Evolutionary conservation across 139 green algal genomes (phyloP), one percentile per base, ranked within the genome.

Genomic region (Yamagishiella unicocca): DNA sequence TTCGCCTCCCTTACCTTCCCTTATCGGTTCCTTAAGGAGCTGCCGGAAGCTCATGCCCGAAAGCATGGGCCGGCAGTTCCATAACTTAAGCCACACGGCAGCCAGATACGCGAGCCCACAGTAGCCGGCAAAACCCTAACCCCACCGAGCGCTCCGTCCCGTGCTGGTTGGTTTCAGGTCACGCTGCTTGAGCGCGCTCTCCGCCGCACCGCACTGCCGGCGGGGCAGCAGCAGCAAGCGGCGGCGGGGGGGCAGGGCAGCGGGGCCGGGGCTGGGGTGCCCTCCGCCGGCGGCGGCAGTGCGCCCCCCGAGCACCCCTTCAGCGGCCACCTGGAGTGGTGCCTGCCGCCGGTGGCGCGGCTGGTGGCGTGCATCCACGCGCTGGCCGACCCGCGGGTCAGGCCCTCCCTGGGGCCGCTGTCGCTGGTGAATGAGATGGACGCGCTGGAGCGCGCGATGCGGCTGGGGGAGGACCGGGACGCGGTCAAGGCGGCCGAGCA

Each of bases 101-200:
- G n/a, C n/a, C n/a, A n/a, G n/a, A n/a, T n/a, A n/a, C n/a, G n/a
- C n/a, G n/a, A n/a, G n/a, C n/a, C n/a, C n/a, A n/a, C n/a, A n/a
- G n/a, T n/a, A n/a, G n/a, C n/a, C n/a, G n/a, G n/a, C n/a, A n/a
- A n/a, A n/a, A n/a, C n/a, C n/a, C n/a, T n/a, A n/a, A n/a, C n/a
- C n/a, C n/a, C n/a, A n/a, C n/a, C n/a, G n/a, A n/a, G n/a, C n/a
- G n/a, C n/a, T n/a, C n/a, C n/a, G n/a, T n/a, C n/a, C n/a, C n/a
- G n/a, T n/a, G n/a, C n/a, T n/a, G n/a, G n/a, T n/a, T n/a, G n/a
- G 19, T 6, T 29, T 37, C 84, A 96, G 31, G 22, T 95, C 1
- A 94, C 96, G 50, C 90, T 96, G n/a, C 79, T 97, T 46, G 95
- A 97, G 80, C 90, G 93, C 1, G 87, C 86, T 17, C 58, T 93